Evolutionary conservation across 2,329 filamentous ascomycete genomes (phyloP), one percentile per base, ranked within the genome.

Genomic region (Exutisphaerella laricina): DNA sequence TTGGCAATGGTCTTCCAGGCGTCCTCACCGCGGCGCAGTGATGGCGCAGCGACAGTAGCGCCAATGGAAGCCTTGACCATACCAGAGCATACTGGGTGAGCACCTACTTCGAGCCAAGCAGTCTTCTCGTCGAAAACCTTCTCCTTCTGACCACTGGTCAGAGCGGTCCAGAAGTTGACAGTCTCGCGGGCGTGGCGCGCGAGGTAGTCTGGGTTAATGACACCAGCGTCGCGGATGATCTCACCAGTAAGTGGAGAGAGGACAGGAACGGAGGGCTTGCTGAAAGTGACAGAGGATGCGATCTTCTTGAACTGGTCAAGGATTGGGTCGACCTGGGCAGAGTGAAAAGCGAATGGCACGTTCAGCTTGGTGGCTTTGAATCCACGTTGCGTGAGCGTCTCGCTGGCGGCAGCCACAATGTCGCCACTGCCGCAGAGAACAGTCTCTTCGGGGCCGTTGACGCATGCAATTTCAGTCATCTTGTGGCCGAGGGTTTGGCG

Each of bases 371-470:
- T 78, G 46, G 72, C 74, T 63, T 81, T 82, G 64, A 79, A 74
- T 1, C 75, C 76, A 43, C 71, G 67, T 5, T 64, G 61, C 10
- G 69, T 61, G 3, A 84, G 69, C 21, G 68, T 57, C 6, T 74
- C 63, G 45, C 63, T 71, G 12, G 80, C 68, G 3, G 68, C 67
- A 45, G 77, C 70, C 41, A 85, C 77, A 47, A 82, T 71, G 28
- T 79, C 70, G 37, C 77, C 73, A 41, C 73, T 74, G 12, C 77
- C 78, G 48, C 77, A 78, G n/a, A 92, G 70, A 2, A 92, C 87
- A 7, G 81, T 88, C 59, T 88, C 84, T 38, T 78, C 71, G 0
- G 82, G 80, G 0, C 82, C 79, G 54, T 94, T 94, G 60, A 88
- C 75, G 67, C 87, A 92, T 12, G 86, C 82, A 47, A 80, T 66